Evolutionary conservation across 495 filamentous ascomycete species (phyloP).

Genomic region (Aspergillus funiculosus): DNA sequence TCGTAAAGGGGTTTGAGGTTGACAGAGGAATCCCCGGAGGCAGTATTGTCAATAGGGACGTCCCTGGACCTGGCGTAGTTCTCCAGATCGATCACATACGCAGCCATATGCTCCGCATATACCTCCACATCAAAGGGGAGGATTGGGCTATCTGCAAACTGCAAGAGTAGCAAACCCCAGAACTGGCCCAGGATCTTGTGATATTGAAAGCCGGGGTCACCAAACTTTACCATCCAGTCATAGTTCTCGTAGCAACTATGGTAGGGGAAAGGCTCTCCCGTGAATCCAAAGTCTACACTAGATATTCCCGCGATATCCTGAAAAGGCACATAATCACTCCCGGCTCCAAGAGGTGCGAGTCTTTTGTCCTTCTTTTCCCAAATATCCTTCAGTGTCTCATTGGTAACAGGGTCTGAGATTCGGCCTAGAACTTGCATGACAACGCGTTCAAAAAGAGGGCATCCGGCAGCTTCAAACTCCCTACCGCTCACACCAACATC

Average conservation of each 20-base stretch:
- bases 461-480: slow-evolving; percentile 68
- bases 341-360: slow-evolving; percentile 63
- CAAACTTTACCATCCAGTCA: slow-evolving; percentile 73
- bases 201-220: slow-evolving; percentile 77
- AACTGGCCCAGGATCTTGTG: slow-evolving; percentile 76
- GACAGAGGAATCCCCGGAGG: slow-evolving; percentile 28
- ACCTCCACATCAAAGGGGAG: slow-evolving; percentile 77
- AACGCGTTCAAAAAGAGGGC: slow-evolving; percentile 67
- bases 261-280: slow-evolving; percentile 61
- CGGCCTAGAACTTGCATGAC: slow-evolving; percentile 68
- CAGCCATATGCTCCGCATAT: slow-evolving; percentile 58
- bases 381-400: slow-evolving; percentile 64
- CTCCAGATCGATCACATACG: slow-evolving; percentile 62
- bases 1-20: slow-evolving; percentile 54
- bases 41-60: slow-evolving; percentile 32
- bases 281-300: slow-evolving; percentile 80
- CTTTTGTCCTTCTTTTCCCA: slow-evolving; percentile 64
- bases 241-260: slow-evolving; percentile 86
- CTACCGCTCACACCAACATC: slow-evolving; percentile 75
- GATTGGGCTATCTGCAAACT: slow-evolving; percentile 72
- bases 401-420: slow-evolving; percentile 63
- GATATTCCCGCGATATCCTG: slow-evolving; percentile 90
- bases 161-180: slow-evolving; percentile 75
- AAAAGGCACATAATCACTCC: slow-evolving; percentile 88
- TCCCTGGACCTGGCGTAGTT: slow-evolving; percentile 55